These are phyloP conservation scores for Calonectria pseudoturangicola DNA, from an alignment of 2,329 filamentous ascomycete genomes.

Conservation along the genomic window DNA sequence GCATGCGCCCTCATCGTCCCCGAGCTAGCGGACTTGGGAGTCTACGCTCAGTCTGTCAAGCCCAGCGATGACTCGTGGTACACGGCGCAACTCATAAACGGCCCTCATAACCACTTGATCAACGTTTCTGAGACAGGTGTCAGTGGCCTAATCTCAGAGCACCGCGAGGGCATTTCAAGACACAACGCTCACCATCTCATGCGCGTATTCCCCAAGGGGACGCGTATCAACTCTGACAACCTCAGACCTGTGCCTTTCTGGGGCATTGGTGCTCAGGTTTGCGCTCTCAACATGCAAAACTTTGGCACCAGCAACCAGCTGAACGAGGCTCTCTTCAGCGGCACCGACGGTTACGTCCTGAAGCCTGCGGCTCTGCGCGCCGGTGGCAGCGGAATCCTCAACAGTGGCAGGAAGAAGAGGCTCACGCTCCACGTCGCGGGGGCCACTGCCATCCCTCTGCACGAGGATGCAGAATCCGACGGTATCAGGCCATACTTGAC, in stretches of 20 bases:
- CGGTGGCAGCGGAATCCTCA: conserved; percentile 71
- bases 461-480: conserved; percentile 68
- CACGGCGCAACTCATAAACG: conserved; percentile 70
- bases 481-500: conserved; percentile 79
- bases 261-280: conserved; percentile 81
- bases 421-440: conserved; percentile 77
- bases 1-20: conserved; percentile 73
- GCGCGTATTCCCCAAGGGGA: conserved; percentile 82
- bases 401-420: conserved; percentile 67
- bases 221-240: conserved; percentile 80
- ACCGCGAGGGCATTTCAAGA: conserved; percentile 67
- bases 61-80: conserved; percentile 80
- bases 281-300: conserved; percentile 82
- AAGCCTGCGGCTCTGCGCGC: conserved; percentile 77
- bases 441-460: conserved; percentile 76
- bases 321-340: conserved; percentile 80
- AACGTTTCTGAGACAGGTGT: conserved; percentile 81
- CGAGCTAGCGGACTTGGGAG: conserved; percentile 78
- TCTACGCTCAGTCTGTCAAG: conserved; percentile 83
- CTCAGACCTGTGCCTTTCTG: conserved; percentile 78
- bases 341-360: conserved; percentile 79
- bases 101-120: conserved; percentile 79
- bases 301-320: conserved; percentile 80
- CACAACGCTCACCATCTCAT: conserved; percentile 82
- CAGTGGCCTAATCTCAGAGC: conserved; percentile 68